A percentile compares a stretch with the other conserved stretches of the same genome.
phyloP scores from a whole-genome alignment of 2,329 filamentous ascomycete species.

The Penicillium vulpinum region DNA sequence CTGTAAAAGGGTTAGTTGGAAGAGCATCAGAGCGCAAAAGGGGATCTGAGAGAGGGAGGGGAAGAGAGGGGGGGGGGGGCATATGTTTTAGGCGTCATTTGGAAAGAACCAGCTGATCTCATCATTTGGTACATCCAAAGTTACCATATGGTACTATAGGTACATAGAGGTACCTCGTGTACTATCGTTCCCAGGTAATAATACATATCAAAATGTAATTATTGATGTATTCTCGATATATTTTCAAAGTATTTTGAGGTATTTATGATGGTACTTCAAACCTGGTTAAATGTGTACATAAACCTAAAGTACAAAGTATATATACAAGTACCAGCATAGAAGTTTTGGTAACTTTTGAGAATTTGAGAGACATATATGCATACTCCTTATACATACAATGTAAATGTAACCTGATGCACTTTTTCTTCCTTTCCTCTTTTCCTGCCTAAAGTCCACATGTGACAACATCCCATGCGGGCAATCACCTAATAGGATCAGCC shows the following conservation, averaged over 20 bases:
- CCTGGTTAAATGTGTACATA: neutral
- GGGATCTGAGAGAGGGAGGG: neutral
- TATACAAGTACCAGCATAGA: neutral
- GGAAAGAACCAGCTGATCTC: slow-evolving; percentile 16
- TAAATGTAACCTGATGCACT: neutral
- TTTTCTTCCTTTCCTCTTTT: neutral
- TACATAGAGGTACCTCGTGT: too few species aligned
- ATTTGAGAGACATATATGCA: too few species aligned
- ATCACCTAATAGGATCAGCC: slow-evolving; percentile 13
- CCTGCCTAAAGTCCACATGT: slow-evolving; percentile 19
- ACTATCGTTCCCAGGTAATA: too few species aligned
- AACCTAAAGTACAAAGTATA: neutral
- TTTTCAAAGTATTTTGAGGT: too few species aligned
- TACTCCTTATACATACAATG: too few species aligned
- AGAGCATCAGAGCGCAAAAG: slow-evolving; percentile 4
- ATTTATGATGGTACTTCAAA: too few species aligned
- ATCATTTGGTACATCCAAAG: neutral
- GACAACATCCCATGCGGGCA: slow-evolving; percentile 24
- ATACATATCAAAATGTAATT: neutral
- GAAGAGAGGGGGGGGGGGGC: too few species aligned
- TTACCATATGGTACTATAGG: neutral
- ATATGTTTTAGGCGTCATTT: slow-evolving; percentile 8
- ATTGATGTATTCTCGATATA: too few species aligned
- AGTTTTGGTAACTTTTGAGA: neutral
- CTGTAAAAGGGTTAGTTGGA: slow-evolving; percentile 1